Conservation (phyloP, 257 asterid species). For the Salvia miltiorrhiza region DNA sequence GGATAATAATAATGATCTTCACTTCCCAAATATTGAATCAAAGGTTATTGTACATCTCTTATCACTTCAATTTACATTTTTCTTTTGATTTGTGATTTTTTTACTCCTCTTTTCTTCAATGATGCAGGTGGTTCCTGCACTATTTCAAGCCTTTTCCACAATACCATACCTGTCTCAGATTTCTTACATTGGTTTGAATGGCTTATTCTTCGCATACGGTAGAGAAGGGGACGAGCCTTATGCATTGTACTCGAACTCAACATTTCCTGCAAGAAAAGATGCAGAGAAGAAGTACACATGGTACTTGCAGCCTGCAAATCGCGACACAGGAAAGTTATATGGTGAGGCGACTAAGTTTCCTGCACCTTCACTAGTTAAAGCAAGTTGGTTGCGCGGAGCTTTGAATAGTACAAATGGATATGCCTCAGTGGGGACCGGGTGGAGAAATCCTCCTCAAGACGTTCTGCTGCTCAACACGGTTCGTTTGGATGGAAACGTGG, state of each 20-base stretch:
- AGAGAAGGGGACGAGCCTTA: conserved; percentile 24
- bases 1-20: too few relatives aligned
- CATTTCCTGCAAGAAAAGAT: conserved; percentile 19
- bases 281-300: conserved; percentile 26
- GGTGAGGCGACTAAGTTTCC: conserved; percentile 32
- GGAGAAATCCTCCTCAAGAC: conserved; percentile 30
- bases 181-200: conserved; percentile 49
- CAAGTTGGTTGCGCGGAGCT: conserved; percentile 41
- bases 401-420: conserved; percentile 30
- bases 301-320: conserved; percentile 39
- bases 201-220: conserved; percentile 44
- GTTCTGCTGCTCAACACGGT: conserved; percentile 28
- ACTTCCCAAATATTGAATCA: too few relatives aligned
- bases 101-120: too few relatives aligned
- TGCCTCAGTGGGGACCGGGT: conserved; percentile 41
- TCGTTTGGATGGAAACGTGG: conserved; percentile 29
- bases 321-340: conserved; percentile 33
- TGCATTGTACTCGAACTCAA: conserved; percentile 50
- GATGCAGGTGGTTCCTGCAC: too few relatives aligned
- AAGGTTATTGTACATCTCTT: too few relatives aligned
- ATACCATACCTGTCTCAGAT: too few relatives aligned
- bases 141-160: too few relatives aligned
- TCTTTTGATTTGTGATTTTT: too few relatives aligned
- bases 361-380: conserved; percentile 13
- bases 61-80: too few relatives aligned